These are phyloP conservation scores for Oxyria digyna DNA, from an alignment of 148 eudicot species.

Conservation along the genomic window DNA sequence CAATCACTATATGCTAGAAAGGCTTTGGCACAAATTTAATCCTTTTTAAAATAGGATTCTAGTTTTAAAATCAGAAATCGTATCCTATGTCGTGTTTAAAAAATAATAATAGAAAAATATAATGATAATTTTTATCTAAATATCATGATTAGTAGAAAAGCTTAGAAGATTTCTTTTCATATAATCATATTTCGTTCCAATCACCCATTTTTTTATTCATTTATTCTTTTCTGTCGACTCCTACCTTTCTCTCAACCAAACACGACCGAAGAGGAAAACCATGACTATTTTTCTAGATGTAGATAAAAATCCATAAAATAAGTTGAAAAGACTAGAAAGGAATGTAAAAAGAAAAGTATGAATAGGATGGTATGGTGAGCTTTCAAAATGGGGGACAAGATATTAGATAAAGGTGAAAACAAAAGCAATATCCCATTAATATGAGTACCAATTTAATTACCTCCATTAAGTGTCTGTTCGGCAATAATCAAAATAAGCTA, in stretches of 20 bases:
- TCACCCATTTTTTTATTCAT: neutral
- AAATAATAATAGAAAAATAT: neutral
- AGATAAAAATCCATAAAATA: neutral
- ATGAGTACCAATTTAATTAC: neutral
- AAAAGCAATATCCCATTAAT: neutral
- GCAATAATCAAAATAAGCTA: too few species aligned
- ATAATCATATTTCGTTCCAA: neutral
- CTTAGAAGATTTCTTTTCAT: neutral
- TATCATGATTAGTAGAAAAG: neutral
- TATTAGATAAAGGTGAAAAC: neutral
- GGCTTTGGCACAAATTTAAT: too few species aligned
- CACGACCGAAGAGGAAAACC: neutral
- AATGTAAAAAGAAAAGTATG: neutral
- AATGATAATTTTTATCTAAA: neutral
- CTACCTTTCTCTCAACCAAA: constrained; percentile 3
- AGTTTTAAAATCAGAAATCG: too few species aligned
- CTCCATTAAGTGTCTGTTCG: too few species aligned
- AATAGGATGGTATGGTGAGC: neutral
- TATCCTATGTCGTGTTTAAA: too few species aligned
- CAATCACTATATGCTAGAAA: too few species aligned
- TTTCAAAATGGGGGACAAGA: neutral
- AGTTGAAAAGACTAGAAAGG: neutral
- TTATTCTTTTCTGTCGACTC: neutral
- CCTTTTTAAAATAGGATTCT: too few species aligned
- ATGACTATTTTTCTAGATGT: neutral